Evolutionary conservation across 176 grass and related monocot genomes (phyloP).

Genomic region (Cymbopogon citratus): DNA sequence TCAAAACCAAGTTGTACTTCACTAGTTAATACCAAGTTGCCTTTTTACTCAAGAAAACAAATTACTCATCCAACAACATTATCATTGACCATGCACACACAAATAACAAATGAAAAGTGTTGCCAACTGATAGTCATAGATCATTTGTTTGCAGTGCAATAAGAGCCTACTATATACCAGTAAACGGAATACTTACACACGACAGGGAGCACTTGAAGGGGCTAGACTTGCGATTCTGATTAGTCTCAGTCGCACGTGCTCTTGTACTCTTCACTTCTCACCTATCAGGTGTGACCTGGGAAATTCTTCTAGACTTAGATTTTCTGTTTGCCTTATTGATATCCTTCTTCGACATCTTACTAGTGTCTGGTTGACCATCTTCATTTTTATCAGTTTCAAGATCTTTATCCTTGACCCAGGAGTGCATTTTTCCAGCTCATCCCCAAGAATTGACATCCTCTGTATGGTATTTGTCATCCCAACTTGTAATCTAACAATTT

Average conservation of each 20-base stretch:
- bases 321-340: too few species aligned
- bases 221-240: too few species aligned
- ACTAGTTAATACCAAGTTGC: too few species aligned
- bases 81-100: background rate
- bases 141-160: background rate
- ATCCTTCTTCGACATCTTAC: conserved; percentile 10
- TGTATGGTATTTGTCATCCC: conserved; percentile 29
- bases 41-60: too few species aligned
- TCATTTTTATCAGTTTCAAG: conserved; percentile 6
- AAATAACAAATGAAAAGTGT: background rate
- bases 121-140: background rate
- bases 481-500: conserved; percentile 23
- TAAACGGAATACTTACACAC: conserved; percentile 41
- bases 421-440: conserved; percentile 29
- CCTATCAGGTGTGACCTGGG: too few species aligned
- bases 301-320: too few species aligned
- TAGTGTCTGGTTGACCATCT: background rate
- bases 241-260: too few species aligned
- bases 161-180: background rate
- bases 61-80: too few species aligned
- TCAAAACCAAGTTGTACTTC: too few species aligned
- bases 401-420: conserved; percentile 35
- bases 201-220: background rate
- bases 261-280: too few species aligned
- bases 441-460: conserved; percentile 25